Evolutionary conservation across 345 rosid genomes (phyloP).

Genomic region (Iberis pinnata): DNA sequence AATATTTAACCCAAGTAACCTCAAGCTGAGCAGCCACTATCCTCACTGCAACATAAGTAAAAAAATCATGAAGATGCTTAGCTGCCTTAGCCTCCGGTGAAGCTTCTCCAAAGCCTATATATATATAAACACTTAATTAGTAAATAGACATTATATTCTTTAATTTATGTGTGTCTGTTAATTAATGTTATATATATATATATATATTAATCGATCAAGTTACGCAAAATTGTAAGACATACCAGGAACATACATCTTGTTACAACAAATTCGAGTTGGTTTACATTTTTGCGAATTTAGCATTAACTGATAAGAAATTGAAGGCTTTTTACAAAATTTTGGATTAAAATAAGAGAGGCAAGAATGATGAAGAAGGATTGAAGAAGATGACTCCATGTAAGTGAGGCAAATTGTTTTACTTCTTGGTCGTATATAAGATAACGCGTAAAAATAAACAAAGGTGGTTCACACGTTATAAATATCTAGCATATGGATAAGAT

Average conservation of each 20-base stretch:
- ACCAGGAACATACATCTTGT: conserved; percentile 36
- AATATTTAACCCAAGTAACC: conserved; percentile 30
- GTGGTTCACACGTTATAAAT: conserved; percentile 22
- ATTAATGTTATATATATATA: too few relatives aligned
- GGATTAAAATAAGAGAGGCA: conserved; percentile 2
- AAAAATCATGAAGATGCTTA: conserved; percentile 66
- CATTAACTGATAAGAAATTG: conserved; percentile 4
- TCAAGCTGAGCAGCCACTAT: conserved; percentile 73
- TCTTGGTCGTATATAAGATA: conserved; percentile 12
- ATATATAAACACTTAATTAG: background rate
- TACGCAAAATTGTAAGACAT: conserved; percentile 7
- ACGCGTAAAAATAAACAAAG: too few relatives aligned
- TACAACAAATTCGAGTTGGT: conserved; percentile 20
- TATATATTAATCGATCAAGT: too few relatives aligned
- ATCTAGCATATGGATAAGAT: conserved; percentile 7
- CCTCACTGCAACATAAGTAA: conserved; percentile 64
- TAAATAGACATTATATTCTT: background rate
- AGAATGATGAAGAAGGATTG: conserved; percentile 23
- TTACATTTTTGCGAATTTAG: background rate
- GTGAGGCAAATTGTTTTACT: conserved; percentile 6
- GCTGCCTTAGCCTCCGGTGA: conserved; percentile 88
- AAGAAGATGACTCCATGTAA: conserved; percentile 26
- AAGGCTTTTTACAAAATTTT: conserved; percentile 6
- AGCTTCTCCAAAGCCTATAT: conserved; percentile 66
- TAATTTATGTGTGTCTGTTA: too few relatives aligned